Percentiles rank a stretch among this genome's conserved stretches.
Evolutionary conservation across 2,329 filamentous ascomycete genomes (phyloP).

Genomic region (Diaporthe ilicicola): DNA sequence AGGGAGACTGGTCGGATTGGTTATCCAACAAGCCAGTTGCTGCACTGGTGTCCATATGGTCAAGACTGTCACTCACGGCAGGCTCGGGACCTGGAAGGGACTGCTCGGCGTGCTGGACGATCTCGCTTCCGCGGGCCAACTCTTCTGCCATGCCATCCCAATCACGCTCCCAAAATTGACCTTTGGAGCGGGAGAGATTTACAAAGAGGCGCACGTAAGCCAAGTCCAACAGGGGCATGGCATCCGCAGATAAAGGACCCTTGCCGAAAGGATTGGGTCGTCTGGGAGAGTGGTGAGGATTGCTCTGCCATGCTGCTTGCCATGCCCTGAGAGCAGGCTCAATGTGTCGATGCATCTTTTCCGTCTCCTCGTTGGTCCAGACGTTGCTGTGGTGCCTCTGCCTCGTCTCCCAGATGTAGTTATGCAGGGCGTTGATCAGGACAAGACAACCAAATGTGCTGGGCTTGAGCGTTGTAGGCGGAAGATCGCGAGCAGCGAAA

Average conservation of each 20-base stretch:
- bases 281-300: slow-evolving; percentile 84
- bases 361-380: slow-evolving; percentile 92
- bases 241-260: slow-evolving; percentile 86
- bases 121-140: slow-evolving; percentile 78
- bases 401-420: slow-evolving; percentile 97
- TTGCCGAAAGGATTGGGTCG: slow-evolving; percentile 84
- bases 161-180: slow-evolving; percentile 92
- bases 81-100: slow-evolving; percentile 52
- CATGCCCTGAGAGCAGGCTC: slow-evolving; percentile 93
- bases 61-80: slow-evolving; percentile 38
- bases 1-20: slow-evolving; percentile 58
- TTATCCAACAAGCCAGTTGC: slow-evolving; percentile 60
- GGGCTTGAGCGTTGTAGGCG: slow-evolving; percentile 73
- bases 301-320: slow-evolving; percentile 91
- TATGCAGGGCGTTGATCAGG: slow-evolving; percentile 93
- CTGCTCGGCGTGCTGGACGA: slow-evolving; percentile 75
- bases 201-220: slow-evolving; percentile 94
- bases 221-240: slow-evolving; percentile 88
- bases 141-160: slow-evolving; percentile 93
- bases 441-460: slow-evolving; percentile 93
- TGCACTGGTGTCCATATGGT: slow-evolving; percentile 48
- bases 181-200: slow-evolving; percentile 90
- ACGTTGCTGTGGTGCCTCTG: slow-evolving; percentile 87
- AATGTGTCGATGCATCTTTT: slow-evolving; percentile 95
- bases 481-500: slow-evolving; percentile 55